These are phyloP conservation scores for Claviceps cyperi DNA, from an alignment of 2,329 filamentous ascomycete genomes.

Conservation along the genomic window DNA sequence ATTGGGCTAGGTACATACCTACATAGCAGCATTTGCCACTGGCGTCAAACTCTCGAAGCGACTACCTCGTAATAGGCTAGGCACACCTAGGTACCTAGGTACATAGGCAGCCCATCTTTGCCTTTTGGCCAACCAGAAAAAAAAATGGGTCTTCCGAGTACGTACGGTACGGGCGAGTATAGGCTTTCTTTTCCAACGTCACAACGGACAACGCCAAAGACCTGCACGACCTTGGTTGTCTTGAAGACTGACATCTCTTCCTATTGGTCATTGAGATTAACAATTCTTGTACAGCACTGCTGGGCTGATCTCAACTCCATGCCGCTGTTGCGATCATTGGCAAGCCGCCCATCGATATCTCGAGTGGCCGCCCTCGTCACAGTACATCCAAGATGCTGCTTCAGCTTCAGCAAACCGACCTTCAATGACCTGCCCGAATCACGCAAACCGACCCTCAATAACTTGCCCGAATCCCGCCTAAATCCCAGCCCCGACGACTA, in stretches of 20 bases:
- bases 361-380: not conserved
- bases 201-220: not conserved
- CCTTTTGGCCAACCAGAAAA: no score
- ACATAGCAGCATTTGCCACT: no score
- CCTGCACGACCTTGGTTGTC: not conserved
- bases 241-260: not conserved
- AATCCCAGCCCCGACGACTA: constrained; percentile 80
- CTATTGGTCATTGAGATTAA: not conserved
- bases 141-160: not conserved
- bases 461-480: constrained; percentile 42
- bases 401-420: constrained; percentile 13
- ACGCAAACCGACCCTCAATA: constrained; percentile 13
- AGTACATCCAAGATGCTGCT: constrained; percentile 1
- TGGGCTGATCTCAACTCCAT: constrained; percentile 1
- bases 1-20: no score
- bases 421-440: constrained; percentile 19
- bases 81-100: no score
- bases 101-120: no score
- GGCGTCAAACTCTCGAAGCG: no score
- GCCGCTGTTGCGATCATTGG: constrained; percentile 4
- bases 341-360: constrained; percentile 3
- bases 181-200: not conserved
- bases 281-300: not conserved
- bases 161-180: not conserved
- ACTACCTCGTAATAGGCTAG: no score